Conservation (phyloP, 352 stramenopile species). For the Phytophthora europaea region DNA sequence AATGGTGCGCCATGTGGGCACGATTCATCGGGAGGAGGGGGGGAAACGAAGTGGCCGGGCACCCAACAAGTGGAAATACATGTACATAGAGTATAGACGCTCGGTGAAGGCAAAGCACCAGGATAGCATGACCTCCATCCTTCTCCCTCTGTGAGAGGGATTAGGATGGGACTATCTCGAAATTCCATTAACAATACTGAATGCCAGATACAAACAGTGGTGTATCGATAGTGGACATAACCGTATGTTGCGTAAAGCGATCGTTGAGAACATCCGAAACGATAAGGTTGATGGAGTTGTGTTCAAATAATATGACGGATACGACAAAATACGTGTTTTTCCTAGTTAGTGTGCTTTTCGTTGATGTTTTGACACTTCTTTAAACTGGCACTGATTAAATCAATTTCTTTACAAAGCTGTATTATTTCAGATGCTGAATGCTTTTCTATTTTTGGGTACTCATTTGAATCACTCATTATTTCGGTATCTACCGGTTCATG, state of each 20-base stretch:
- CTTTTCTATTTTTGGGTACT: neutral
- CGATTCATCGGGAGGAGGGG: no score
- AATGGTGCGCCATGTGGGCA: neutral
- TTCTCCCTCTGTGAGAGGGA: no score
- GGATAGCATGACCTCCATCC: no score
- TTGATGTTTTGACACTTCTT: neutral
- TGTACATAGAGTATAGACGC: no score
- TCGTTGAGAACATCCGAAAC: neutral
- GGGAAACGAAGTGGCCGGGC: no score
- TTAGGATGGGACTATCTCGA: neutral
- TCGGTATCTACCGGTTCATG: neutral
- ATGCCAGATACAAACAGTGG: neutral
- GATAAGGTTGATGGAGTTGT: neutral
- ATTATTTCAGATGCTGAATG: neutral
- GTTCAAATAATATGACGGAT: slow-evolving; percentile 2
- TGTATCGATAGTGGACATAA: neutral
- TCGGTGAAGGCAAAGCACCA: no score
- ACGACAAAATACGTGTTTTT: slow-evolving; percentile 3
- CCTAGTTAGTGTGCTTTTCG: neutral
- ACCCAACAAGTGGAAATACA: no score
- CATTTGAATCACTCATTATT: neutral
- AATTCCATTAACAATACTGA: neutral
- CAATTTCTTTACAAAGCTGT: slow-evolving; percentile 3
- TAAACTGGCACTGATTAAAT: neutral
- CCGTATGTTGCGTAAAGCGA: neutral